Evolutionary conservation across 208 protist genomes (phyloP).

Genomic region (Strigomonas culicis): DNA sequence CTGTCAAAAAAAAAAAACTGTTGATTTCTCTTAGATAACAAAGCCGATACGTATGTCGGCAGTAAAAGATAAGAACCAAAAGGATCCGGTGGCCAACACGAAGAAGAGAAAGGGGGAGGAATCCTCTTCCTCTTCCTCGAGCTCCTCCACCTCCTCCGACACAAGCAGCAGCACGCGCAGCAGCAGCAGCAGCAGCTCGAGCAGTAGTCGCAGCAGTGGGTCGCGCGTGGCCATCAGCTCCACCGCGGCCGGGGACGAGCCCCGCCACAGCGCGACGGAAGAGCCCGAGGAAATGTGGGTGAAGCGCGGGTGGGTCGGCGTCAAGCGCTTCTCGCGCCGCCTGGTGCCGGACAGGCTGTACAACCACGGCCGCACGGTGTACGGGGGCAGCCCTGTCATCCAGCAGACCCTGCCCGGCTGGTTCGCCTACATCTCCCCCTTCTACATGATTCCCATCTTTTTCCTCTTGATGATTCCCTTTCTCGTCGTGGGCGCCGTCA

Average conservation of each 20-base stretch:
- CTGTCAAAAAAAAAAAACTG: background rate
- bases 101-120: background rate
- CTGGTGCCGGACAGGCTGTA: conserved; percentile 32
- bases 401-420: conserved; percentile 74
- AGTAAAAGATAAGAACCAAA: background rate
- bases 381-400: conserved; percentile 65
- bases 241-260: too few relatives aligned
- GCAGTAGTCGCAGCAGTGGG: too few relatives aligned
- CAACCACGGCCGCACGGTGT: conserved; percentile 61
- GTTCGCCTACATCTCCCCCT: conserved; percentile 54
- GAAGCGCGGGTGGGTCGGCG: too few relatives aligned
- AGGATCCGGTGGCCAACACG: background rate
- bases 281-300: background rate
- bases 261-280: background rate
- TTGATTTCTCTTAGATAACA: background rate
- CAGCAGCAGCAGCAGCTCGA: too few relatives aligned
- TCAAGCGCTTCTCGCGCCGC: background rate
- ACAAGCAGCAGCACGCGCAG: too few relatives aligned
- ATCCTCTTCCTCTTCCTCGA: background rate
- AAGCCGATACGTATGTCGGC: background rate
- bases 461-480: conserved; percentile 52
- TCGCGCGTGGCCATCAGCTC: too few relatives aligned
- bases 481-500: conserved; percentile 31
- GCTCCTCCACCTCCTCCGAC: background rate
- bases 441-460: conserved; percentile 47